Evolutionary conservation across 1,139 yeast species (phyloP).

Genomic region (Pneumocystis sp.): DNA sequence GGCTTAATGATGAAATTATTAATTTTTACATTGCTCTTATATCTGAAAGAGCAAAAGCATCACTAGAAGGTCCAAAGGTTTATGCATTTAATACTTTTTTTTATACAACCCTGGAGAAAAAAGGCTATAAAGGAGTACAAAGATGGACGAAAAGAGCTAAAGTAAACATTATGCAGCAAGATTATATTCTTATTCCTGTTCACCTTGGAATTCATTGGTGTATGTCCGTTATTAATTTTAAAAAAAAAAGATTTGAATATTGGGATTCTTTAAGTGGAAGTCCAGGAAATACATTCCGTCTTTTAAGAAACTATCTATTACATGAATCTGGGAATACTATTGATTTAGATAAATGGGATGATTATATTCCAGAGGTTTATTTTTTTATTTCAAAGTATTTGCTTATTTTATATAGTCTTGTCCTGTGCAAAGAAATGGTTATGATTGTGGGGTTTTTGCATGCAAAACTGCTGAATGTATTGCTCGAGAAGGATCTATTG

Average conservation of each 20-base stretch:
- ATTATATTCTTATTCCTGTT: constrained; percentile 64
- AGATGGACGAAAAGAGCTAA: constrained; percentile 85
- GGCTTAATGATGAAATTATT: constrained; percentile 87
- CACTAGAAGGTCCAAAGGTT: constrained; percentile 25
- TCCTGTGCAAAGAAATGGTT: constrained; percentile 83
- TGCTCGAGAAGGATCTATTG: constrained; percentile 33
- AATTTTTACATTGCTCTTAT: constrained; percentile 63
- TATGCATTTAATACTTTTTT: constrained; percentile 60
- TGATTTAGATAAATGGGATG: constrained; percentile 18
- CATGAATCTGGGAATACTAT: constrained; percentile 30
- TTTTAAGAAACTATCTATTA: constrained; percentile 44
- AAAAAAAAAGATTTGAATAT: constrained; percentile 43
- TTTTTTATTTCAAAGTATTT: constrained; percentile 21
- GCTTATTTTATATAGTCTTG: constrained; percentile 25
- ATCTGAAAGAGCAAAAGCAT: constrained; percentile 27
- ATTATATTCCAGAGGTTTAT: constrained; percentile 13
- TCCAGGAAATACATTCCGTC: constrained; percentile 38
- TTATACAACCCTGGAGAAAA: constrained; percentile 45
- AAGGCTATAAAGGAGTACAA: constrained; percentile 70
- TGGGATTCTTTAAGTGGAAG: constrained; percentile 63
- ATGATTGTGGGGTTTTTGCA: constrained; percentile 89
- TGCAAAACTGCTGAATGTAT: constrained; percentile 61
- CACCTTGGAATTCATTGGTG: constrained; percentile 90
- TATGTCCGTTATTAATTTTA: constrained; percentile 59
- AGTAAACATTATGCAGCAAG: constrained; percentile 47